Evolutionary conservation across 2,329 filamentous ascomycete species (phyloP), one percentile per base, ranked within the genome.

Genomic region (Simplicillium aogashimaense): DNA sequence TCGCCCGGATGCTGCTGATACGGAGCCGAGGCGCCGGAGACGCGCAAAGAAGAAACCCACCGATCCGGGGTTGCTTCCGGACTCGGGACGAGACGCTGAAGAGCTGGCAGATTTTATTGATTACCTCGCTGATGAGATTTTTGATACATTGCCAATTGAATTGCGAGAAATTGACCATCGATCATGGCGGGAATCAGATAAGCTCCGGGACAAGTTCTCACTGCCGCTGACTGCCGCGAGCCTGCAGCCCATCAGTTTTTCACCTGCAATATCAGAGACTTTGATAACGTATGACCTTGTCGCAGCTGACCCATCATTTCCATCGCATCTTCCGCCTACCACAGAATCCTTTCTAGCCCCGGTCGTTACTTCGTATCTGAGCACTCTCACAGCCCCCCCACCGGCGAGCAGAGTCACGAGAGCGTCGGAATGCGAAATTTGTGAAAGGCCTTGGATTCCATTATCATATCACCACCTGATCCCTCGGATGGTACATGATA

Each of bases 391-490:
- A 1, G 66, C 77, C 0, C 64, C 81, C 0, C 85, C 86, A 0
- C 81, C 83, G 0, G 66, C 77, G 7, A 81, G 81, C 51, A 62
- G 65, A 1, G 63, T 68, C 0, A 83, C 81, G 2, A 71, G 74
- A 17, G 54, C 61, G 4, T 51, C 64, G 1, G 71, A 66, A 0
- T 94, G 87, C 59, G 87, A 94, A 63, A 73, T 94, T 17, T 94
- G 86, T 57, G 74, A 68, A 2, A 70, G 86, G 1, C 74, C 78
- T 45, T 87, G 84, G 76, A 76, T 92, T 16, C 76, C 78, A 8
- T 60, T 92, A 45, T 85, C 82, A 1, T 94, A 92, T 56, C 87
- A 94, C 55, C 87, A 94, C 62, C 65, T 94, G 34, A 88, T 94
- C 40, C 87, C 87, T n/a, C 74, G 78, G 32, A 73, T 75, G 34